Percentiles rank a stretch among this genome's conserved stretches.
Conservation (phyloP, 257 asterid species). For the Eustoma russellianum region DNA sequence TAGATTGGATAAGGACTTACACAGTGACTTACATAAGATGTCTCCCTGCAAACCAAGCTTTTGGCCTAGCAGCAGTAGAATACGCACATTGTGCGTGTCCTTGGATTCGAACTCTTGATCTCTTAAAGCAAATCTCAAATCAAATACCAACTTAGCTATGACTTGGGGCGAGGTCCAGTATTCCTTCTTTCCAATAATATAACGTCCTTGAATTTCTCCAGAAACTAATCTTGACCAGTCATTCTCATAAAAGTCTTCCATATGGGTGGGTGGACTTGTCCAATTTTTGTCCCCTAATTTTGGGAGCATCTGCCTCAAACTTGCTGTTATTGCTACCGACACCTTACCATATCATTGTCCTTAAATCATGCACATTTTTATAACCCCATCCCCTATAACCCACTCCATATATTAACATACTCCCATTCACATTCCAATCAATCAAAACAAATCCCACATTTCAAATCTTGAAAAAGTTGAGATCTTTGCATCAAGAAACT, state of each 20-base stretch:
- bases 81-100: no score
- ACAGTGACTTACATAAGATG: no score
- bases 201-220: conserved; percentile 12
- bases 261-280: conserved; percentile 56
- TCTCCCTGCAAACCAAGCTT: no score
- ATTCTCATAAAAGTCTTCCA: conserved; percentile 21
- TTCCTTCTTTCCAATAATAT: not conserved
- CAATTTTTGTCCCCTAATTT: conserved; percentile 45
- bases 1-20: no score
- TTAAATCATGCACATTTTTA: conserved; percentile 22
- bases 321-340: conserved; percentile 46
- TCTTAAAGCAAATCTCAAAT: no score
- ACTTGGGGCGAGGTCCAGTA: no score
- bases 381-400: not conserved
- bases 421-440: conserved; percentile 6
- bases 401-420: not conserved
- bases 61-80: no score
- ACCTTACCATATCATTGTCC: conserved; percentile 31
- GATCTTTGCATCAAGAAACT: not conserved
- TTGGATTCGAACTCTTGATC: no score
- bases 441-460: conserved; percentile 1
- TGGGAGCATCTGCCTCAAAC: conserved; percentile 25
- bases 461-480: not conserved
- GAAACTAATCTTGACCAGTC: conserved; percentile 23
- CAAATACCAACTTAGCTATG: no score